Evolutionary conservation across 2,329 filamentous ascomycete species (phyloP).

Genomic region (Phaeosphaeria sp.): DNA sequence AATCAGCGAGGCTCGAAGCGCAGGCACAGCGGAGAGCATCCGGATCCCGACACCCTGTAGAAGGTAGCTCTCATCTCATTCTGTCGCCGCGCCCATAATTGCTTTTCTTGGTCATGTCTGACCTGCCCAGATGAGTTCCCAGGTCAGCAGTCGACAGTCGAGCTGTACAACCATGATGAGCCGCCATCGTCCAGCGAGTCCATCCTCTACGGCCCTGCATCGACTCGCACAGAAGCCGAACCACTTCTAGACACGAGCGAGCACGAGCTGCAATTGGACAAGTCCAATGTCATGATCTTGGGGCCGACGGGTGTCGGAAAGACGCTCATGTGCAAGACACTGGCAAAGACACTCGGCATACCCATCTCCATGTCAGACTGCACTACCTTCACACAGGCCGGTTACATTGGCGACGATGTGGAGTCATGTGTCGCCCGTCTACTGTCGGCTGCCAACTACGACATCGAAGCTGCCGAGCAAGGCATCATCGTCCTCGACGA

Average conservation of each 20-base stretch:
- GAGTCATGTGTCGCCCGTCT: conserved; percentile 92
- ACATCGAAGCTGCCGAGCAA: conserved; percentile 81
- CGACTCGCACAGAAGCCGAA: conserved; percentile 39
- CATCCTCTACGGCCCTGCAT: conserved; percentile 27
- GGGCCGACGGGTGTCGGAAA: conserved; percentile 96
- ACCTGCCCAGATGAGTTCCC: conserved; percentile 64
- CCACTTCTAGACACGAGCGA: conserved; percentile 59
- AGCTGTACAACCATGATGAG: conserved; percentile 28
- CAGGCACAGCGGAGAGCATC: conserved; percentile 75
- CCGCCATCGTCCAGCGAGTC: conserved; percentile 19
- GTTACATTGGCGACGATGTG: conserved; percentile 98
- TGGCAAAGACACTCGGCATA: conserved; percentile 91
- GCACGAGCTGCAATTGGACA: conserved; percentile 77
- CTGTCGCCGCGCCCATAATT: conserved; percentile 11
- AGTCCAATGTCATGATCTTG: conserved; percentile 90
- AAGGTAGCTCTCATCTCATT: conserved; percentile 62
- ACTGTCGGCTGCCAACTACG: conserved; percentile 88
- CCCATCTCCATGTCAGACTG: conserved; percentile 96
- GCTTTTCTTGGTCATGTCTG: conserved; percentile 26
- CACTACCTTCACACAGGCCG: conserved; percentile 93
- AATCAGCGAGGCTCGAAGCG: conserved; percentile 75
- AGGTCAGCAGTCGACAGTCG: conserved; percentile 63
- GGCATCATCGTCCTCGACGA: conserved; percentile 97
- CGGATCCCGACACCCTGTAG: conserved; percentile 73
- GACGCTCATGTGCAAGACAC: conserved; percentile 91